These are phyloP conservation scores for Ogataea sp. DNA, from an alignment of 805 yeast species.

Conservation along the genomic window DNA sequence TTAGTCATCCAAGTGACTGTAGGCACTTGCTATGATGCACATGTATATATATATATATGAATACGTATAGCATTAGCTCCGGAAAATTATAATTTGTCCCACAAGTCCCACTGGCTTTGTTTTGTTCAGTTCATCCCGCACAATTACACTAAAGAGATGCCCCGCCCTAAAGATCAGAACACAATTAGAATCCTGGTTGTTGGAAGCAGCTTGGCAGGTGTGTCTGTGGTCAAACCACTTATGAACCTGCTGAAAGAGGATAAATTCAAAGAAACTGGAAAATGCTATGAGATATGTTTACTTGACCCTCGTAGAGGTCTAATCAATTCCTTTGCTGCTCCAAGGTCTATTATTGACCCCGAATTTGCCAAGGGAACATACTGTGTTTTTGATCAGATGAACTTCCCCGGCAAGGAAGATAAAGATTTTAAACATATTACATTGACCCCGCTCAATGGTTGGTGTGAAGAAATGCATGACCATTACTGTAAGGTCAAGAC, in stretches of 20 bases:
- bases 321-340: slow-evolving; percentile 31
- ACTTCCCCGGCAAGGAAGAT: slow-evolving; percentile 2
- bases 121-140: no score
- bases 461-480: slow-evolving; percentile 4
- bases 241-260: background rate
- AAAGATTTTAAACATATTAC: background rate
- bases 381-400: slow-evolving; percentile 17
- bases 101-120: no score
- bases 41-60: no score
- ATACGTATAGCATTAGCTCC: no score
- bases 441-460: slow-evolving; percentile 8
- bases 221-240: slow-evolving; percentile 1
- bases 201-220: slow-evolving; percentile 1
- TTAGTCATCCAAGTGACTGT: no score
- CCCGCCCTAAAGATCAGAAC: background rate
- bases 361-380: slow-evolving; percentile 29
- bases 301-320: slow-evolving; percentile 34
- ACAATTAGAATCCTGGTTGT: background rate
- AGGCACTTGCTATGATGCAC: no score
- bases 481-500: background rate
- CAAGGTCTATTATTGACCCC: slow-evolving; percentile 27
- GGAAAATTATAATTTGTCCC: no score
- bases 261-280: background rate
- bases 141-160: no score
- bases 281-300: slow-evolving; percentile 20